Evolutionary conservation across 1,284 basidiomycete genomes (phyloP).

Genomic region (Cutaneotrichosporon arboriforme): DNA sequence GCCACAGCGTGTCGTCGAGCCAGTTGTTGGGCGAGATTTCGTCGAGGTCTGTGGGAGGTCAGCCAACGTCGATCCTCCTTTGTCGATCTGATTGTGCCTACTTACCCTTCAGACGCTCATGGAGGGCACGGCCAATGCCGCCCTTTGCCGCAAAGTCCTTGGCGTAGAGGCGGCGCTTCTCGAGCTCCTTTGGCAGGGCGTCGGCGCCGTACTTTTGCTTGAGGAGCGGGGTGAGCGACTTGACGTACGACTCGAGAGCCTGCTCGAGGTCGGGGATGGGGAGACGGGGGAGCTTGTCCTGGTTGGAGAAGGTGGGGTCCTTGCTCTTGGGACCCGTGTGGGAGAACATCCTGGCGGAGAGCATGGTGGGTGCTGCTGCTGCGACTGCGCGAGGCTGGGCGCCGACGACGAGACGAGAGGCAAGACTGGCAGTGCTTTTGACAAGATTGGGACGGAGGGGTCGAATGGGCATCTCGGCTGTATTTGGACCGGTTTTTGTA

Average conservation of each 20-base stretch:
- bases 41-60: slow-evolving; percentile 69
- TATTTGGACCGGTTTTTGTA: slow-evolving; percentile 1
- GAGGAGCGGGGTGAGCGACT: slow-evolving; percentile 72
- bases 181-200: slow-evolving; percentile 57
- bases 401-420: slow-evolving; percentile 1
- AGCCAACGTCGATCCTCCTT: neutral
- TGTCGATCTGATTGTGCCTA: neutral
- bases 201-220: slow-evolving; percentile 61
- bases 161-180: slow-evolving; percentile 60
- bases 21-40: slow-evolving; percentile 81
- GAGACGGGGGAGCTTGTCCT: slow-evolving; percentile 58
- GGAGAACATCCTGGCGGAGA: slow-evolving; percentile 27
- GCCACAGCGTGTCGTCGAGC: slow-evolving; percentile 94
- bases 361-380: neutral
- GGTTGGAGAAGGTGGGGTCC: slow-evolving; percentile 50
- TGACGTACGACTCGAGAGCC: slow-evolving; percentile 73
- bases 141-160: slow-evolving; percentile 60
- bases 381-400: neutral
- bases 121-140: slow-evolving; percentile 66
- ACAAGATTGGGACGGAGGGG: slow-evolving; percentile 3
- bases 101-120: slow-evolving; percentile 74
- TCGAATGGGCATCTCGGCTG: slow-evolving; percentile 9
- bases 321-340: slow-evolving; percentile 22
- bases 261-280: slow-evolving; percentile 75
- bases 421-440: slow-evolving; percentile 3